Base-by-base conservation (phyloP, 768 basidiomycete genomes). In the Tephrocybe sp. region DNA sequence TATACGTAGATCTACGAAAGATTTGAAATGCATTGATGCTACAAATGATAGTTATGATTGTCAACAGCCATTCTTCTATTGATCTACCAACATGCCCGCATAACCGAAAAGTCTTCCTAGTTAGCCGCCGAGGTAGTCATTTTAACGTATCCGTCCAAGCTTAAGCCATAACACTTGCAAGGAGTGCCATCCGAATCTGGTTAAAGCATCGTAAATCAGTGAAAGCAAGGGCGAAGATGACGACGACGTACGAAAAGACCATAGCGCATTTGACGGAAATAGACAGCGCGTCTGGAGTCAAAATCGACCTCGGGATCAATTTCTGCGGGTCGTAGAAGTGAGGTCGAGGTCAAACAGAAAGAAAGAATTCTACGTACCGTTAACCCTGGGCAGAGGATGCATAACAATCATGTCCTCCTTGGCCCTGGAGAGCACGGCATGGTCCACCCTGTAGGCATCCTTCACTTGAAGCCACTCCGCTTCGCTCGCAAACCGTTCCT, bases 241-340 rank as follows among this genome's bases (percentile, higher is more conserved):
- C 35, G 26, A 39, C 43, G n/a, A 83, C 95, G 66, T 63, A 98
- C 94, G 65, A 93, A 98, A 55, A 98, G 87, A 40, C 96, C 96
- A 64, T 97, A 96, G 50, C 94, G 85, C 95, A 97, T 98, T 64
- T 98, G 95, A 34, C 96, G 85, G 87, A 98, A 98, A 72, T 98
- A 98, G 17, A 92, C 93, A 2, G 95, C 95, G 10, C 95, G 82
- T 23, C 90, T 83, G 6, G 84, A 89, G 68, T 98, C 96, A 59
- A 95, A 98, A 69, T 99, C 97, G 39, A 99, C 95, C 66, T 96
- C 95, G 2, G 93, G 92, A 65, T 98, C 96, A 60, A 99, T 98
- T 87, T 99, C 97, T 93, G 58, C 3, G n/a, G 20, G 54, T 39
- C 14, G 9, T 20, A 6, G 32, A 51, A 10, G 52, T 65, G 49